Percentiles rank a stretch among this genome's conserved stretches.
These are phyloP conservation scores for Debaryomyces psychrophilus DNA, from an alignment of 1,139 yeast species.

Conservation along the genomic window DNA sequence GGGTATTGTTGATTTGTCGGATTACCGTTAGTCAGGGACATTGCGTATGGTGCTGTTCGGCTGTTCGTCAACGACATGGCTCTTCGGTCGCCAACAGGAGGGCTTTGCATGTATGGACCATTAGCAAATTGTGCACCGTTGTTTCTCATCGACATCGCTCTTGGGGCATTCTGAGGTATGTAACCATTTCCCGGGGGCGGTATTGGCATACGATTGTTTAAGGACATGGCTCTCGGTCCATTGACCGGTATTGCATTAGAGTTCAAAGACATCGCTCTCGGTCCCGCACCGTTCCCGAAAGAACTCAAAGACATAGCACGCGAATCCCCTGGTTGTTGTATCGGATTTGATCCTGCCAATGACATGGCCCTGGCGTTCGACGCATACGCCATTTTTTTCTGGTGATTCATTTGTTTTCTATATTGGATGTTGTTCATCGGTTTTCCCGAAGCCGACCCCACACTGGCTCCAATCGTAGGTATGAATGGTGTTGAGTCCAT, in stretches of 20 bases:
- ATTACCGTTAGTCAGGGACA: constrained; percentile 9
- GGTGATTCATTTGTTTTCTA: constrained; percentile 68
- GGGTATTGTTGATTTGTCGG: constrained; percentile 4
- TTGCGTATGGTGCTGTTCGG: constrained; percentile 7
- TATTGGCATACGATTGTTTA: constrained; percentile 20
- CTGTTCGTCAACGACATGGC: constrained; percentile 16
- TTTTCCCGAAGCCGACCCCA: constrained; percentile 22
- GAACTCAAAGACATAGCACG: constrained; percentile 63
- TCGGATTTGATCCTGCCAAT: constrained; percentile 40
- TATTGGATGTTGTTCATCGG: constrained; percentile 57
- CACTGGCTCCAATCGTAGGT: constrained; percentile 54
- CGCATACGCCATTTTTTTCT: constrained; percentile 59
- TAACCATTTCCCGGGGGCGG: constrained; percentile 1
- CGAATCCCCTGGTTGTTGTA: constrained; percentile 38
- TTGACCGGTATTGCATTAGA: constrained; percentile 17
- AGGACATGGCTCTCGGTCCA: constrained; percentile 33
- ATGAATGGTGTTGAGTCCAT: constrained; percentile 72
- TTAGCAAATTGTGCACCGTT: constrained; percentile 8
- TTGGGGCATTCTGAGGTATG: constrained; percentile 12
- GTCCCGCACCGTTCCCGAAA: constrained; percentile 24
- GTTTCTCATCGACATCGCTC: constrained; percentile 16
- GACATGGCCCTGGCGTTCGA: constrained; percentile 53
- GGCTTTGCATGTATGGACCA: background rate
- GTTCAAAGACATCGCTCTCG: constrained; percentile 34
- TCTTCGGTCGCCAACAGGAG: constrained; percentile 3